Percentiles rank a stretch among this genome's conserved stretches.
Evolutionary conservation across 1,284 basidiomycete genomes (phyloP).

Genomic region (Rhodotorula glutinis): DNA sequence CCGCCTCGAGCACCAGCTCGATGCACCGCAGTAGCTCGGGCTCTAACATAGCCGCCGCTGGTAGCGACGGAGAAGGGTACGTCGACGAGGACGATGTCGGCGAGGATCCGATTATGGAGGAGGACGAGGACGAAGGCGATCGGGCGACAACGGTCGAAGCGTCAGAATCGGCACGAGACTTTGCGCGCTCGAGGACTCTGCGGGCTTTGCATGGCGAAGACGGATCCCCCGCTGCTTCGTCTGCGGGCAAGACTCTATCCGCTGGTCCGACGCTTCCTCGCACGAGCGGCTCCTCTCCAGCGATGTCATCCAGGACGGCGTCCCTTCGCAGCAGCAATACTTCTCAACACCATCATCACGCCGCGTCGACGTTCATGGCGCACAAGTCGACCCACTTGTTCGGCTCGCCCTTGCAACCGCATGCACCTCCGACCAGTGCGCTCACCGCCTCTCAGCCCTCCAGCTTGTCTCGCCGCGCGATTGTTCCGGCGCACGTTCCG

Average conservation of each 20-base stretch:
- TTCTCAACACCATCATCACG: slow-evolving; percentile 13
- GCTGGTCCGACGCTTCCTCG: background rate
- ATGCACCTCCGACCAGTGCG: background rate
- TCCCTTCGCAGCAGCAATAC: slow-evolving; percentile 6
- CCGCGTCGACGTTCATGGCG: slow-evolving; percentile 41
- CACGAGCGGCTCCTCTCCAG: background rate
- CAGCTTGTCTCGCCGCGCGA: slow-evolving; percentile 1
- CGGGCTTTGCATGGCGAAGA: slow-evolving; percentile 22
- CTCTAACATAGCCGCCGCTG: background rate
- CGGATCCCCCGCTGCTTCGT: background rate
- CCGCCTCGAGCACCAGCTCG: slow-evolving; percentile 12
- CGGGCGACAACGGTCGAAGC: background rate
- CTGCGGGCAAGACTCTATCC: background rate
- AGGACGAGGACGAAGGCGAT: slow-evolving; percentile 11
- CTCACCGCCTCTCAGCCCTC: slow-evolving; percentile 11
- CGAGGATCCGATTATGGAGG: slow-evolving; percentile 21
- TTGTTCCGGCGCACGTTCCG: background rate
- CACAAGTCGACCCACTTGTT: slow-evolving; percentile 41
- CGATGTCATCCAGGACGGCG: background rate
- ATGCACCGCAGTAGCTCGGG: slow-evolving; percentile 29
- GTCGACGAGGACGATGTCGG: slow-evolving; percentile 8
- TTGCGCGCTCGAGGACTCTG: slow-evolving; percentile 5
- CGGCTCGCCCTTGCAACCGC: slow-evolving; percentile 29
- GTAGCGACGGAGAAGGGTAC: slow-evolving; percentile 6
- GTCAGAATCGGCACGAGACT: background rate